A percentile compares a stretch with the other conserved stretches of the same genome.
Evolutionary conservation across 1,284 basidiomycete genomes (phyloP).

Genomic region (Pyrrhoderma noxium): DNA sequence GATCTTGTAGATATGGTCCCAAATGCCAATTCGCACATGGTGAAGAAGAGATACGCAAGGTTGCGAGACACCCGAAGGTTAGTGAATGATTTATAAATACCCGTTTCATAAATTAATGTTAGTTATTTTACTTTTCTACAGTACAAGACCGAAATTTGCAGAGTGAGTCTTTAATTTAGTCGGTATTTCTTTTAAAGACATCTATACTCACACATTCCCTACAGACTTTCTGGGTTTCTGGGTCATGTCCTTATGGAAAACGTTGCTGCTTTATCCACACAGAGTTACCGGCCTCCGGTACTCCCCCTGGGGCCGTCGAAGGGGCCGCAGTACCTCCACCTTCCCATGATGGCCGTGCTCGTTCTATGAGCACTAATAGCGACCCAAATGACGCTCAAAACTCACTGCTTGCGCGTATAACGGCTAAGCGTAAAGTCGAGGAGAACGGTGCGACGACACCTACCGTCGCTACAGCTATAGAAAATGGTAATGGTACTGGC

Average conservation of each 20-base stretch:
- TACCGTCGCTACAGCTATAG: slow-evolving; percentile 12
- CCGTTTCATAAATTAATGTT: slow-evolving; percentile 5
- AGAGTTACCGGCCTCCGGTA: slow-evolving; percentile 59
- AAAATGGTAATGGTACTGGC: slow-evolving; percentile 27
- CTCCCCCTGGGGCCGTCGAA: slow-evolving; percentile 35
- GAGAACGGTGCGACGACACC: slow-evolving; percentile 11
- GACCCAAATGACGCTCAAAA: slow-evolving; percentile 65
- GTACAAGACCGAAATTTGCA: slow-evolving; percentile 91
- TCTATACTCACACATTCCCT: slow-evolving; percentile 8
- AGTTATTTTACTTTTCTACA: slow-evolving; percentile 29
- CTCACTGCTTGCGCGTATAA: slow-evolving; percentile 68
- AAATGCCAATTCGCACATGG: slow-evolving; percentile 93
- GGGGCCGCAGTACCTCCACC: slow-evolving; percentile 38
- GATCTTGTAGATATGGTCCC: slow-evolving; percentile 75
- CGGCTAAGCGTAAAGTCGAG: slow-evolving; percentile 54
- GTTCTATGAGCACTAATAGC: slow-evolving; percentile 65
- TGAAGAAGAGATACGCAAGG: slow-evolving; percentile 75
- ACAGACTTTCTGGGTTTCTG: slow-evolving; percentile 86
- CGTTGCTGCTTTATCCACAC: slow-evolving; percentile 88
- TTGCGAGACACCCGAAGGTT: slow-evolving; percentile 82
- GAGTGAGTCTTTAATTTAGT: slow-evolving; percentile 41
- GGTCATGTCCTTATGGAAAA: slow-evolving; percentile 85
- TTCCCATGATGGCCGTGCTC: slow-evolving; percentile 50
- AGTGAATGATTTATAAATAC: slow-evolving; percentile 19
- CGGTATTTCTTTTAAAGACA: not conserved